Conservation (phyloP, 805 yeast species). For the Metschnikowia picachoensis region DNA sequence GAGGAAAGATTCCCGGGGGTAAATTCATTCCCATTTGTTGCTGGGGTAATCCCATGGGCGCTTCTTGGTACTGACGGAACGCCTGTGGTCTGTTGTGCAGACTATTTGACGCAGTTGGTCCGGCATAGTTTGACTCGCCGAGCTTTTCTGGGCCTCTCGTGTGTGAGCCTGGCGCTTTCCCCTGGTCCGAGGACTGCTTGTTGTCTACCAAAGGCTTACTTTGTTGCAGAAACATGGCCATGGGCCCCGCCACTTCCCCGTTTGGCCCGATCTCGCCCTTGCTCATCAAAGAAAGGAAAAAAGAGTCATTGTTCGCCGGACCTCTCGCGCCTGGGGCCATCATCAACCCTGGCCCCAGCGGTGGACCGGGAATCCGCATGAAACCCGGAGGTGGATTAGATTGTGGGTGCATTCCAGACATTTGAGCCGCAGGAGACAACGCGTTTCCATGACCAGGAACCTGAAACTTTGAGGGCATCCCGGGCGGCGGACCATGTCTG, state of each 20-base stretch:
- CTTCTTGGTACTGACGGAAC: conserved; percentile 3
- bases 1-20: conserved; percentile 22
- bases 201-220: not conserved
- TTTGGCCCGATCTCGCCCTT: conserved; percentile 22
- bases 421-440: not conserved
- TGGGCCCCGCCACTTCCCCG: not conserved
- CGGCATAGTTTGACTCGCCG: not conserved
- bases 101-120: not conserved
- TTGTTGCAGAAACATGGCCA: not conserved
- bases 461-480: conserved; percentile 6
- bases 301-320: conserved; percentile 33
- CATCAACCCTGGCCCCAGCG: conserved; percentile 2
- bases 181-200: not conserved
- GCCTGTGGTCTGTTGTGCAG: conserved; percentile 1
- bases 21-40: conserved; percentile 8
- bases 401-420: not conserved
- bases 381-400: conserved; percentile 5
- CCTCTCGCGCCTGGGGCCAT: conserved; percentile 4
- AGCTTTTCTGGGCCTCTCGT: not conserved
- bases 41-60: not conserved
- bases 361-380: conserved; percentile 3
- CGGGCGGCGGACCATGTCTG: conserved; percentile 10
- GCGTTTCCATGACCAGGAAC: not conserved
- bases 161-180: not conserved
- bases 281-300: conserved; percentile 45